These are phyloP conservation scores for Spatholobus suberectus DNA, from an alignment of 306 rosid genomes.

Conservation along the genomic window DNA sequence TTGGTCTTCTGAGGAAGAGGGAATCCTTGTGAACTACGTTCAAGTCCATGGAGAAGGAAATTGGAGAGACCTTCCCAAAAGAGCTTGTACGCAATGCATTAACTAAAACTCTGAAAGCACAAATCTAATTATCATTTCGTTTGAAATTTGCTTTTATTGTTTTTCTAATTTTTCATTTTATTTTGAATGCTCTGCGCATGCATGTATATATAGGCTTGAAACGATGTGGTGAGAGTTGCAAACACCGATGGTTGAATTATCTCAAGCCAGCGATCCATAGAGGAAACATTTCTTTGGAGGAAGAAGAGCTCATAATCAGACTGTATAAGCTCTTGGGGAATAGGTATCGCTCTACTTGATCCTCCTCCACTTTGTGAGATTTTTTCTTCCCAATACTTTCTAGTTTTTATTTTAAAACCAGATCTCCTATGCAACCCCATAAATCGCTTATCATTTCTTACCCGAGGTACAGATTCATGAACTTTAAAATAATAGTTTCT, in stretches of 20 bases:
- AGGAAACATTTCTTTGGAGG: slow-evolving; percentile 49
- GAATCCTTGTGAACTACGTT: slow-evolving; percentile 43
- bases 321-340: slow-evolving; percentile 48
- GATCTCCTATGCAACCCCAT: too few species aligned
- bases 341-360: slow-evolving; percentile 32
- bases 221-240: slow-evolving; percentile 52
- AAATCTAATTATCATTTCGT: too few species aligned
- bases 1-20: slow-evolving; percentile 54
- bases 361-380: background rate
- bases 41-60: slow-evolving; percentile 45
- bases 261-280: slow-evolving; percentile 43
- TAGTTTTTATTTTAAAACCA: too few species aligned
- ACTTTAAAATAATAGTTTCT: background rate
- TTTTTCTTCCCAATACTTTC: background rate
- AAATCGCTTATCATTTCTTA: too few species aligned
- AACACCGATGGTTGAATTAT: slow-evolving; percentile 51
- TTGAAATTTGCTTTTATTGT: too few species aligned
- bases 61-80: slow-evolving; percentile 50
- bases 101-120: too few species aligned
- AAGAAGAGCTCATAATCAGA: slow-evolving; percentile 42
- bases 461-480: background rate
- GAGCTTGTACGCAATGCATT: slow-evolving; percentile 31
- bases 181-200: background rate
- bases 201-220: slow-evolving; percentile 40
- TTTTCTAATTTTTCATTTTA: background rate